These are phyloP conservation scores for Blastocystis sp. DNA, from an alignment of 352 stramenopile species.

Conservation along the genomic window DNA sequence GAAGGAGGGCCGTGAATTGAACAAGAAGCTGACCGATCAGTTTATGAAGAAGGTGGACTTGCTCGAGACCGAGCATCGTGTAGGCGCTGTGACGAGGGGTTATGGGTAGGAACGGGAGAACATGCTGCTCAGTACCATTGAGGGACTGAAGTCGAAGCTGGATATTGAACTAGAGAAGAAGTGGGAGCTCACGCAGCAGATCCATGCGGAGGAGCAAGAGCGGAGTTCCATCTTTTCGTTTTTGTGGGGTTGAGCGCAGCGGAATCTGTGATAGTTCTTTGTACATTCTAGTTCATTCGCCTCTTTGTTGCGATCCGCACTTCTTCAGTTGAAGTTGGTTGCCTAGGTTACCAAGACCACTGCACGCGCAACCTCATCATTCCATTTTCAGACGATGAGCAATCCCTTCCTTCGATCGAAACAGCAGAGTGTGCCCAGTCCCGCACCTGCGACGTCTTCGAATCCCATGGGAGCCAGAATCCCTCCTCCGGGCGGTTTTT, in stretches of 20 bases:
- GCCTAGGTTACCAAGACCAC: conserved; percentile 46
- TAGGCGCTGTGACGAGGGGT: neutral
- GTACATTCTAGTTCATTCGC: neutral
- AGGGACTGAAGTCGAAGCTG: conserved; percentile 66
- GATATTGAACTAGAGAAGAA: conserved; percentile 69
- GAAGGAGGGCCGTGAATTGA: conserved; percentile 37
- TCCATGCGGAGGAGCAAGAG: conserved; percentile 48
- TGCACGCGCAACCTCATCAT: neutral
- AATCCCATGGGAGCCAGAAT: conserved; percentile 1
- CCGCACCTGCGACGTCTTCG: neutral
- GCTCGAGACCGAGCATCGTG: conserved; percentile 48
- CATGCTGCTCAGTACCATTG: conserved; percentile 18
- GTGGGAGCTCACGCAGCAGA: conserved; percentile 63
- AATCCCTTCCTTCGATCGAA: conserved; percentile 45
- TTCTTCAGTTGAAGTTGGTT: neutral
- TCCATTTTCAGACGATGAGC: conserved; percentile 27
- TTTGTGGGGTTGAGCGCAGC: conserved; percentile 48
- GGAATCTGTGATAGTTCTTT: neutral
- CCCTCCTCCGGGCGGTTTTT: neutral
- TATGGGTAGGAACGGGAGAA: conserved; percentile 57
- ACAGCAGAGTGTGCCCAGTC: conserved; percentile 3
- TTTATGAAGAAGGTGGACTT: conserved; percentile 47
- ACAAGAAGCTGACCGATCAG: conserved; percentile 56
- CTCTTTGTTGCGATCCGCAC: neutral
- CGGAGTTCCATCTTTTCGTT: conserved; percentile 49